Evolutionary conservation across 108 stramenopile genomes (phyloP), one percentile per base, ranked within the genome.

Genomic region (Chaetoceros tenuissimus): DNA sequence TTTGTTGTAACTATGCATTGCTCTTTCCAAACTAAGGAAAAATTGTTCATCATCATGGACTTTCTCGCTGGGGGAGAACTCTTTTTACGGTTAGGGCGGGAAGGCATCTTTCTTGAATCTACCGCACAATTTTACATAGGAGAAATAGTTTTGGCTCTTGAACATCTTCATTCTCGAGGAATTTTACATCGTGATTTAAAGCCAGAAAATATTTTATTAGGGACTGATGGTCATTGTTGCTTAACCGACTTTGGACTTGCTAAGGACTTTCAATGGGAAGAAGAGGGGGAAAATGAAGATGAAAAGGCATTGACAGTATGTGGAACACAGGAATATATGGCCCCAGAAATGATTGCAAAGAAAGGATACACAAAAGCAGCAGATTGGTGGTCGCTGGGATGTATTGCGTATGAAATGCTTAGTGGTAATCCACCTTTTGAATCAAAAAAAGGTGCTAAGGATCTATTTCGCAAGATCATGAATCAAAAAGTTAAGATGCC

Each of bases 191-290:
- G 99, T 1, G 97, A 99, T 65, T 68, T 98, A 34, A 63, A 46
- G 25, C 95, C 95, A 19, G 97, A 98, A 60, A 98, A 98, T 48
- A 85, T 98, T 43, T 64, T 98, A 48, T 46, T 98, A 50, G 74
- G 78, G 24, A 68, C 63, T 24, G 93, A 97, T 67, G 97, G 97
- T 10, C 94, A 97, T 57, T 79, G 89, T 53, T 83, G 88, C 23
- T 34, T 99, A 23, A 99, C 98, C 0, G 98, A 99, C 67, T 99
- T 98, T 69, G 98, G 98, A 25, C 62, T 99, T 54, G 96, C 96
- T 21, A 97, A 95, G 64, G 89, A 94, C 55, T 84, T 92, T 66
- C 60, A 30, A 57, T 59, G 60, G 43, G 46, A 40, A 34, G 73
- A 64, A 0, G 55, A 51, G 25, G 70, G 62, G 24, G 77, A 69